Evolutionary conservation across 208 protist genomes (phyloP).

Genomic region (Crithidia sp.): DNA sequence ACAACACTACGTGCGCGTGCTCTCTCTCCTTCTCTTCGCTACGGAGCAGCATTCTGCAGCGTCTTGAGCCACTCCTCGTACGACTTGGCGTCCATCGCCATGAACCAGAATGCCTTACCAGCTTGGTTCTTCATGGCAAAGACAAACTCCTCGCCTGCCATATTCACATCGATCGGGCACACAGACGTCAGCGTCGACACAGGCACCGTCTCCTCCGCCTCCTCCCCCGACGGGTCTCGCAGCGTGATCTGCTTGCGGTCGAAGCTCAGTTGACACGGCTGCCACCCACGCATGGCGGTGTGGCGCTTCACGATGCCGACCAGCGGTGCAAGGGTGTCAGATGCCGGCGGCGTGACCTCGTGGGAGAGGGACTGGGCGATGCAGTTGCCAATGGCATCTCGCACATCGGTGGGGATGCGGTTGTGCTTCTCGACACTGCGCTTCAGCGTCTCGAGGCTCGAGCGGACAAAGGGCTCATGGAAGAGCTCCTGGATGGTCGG

Average conservation of each 20-base stretch:
- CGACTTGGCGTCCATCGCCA: slow-evolving; percentile 39
- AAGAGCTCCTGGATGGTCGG: slow-evolving; percentile 74
- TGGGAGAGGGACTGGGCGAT: slow-evolving; percentile 62
- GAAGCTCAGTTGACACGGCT: slow-evolving; percentile 77
- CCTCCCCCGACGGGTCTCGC: slow-evolving; percentile 30
- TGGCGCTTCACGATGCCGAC: slow-evolving; percentile 66
- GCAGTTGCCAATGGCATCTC: slow-evolving; percentile 62
- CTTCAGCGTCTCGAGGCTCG: slow-evolving; percentile 69
- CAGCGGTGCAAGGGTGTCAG: slow-evolving; percentile 39
- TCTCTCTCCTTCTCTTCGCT: not conserved
- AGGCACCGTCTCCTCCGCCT: slow-evolving; percentile 57
- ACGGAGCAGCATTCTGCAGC: slow-evolving; percentile 66
- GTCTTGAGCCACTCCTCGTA: slow-evolving; percentile 71
- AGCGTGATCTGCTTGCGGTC: slow-evolving; percentile 53
- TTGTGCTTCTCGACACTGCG: slow-evolving; percentile 78
- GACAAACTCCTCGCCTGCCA: slow-evolving; percentile 75
- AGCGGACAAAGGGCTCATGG: slow-evolving; percentile 68
- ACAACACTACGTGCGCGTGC: not conserved
- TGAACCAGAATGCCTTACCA: slow-evolving; percentile 86
- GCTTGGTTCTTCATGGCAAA: slow-evolving; percentile 89
- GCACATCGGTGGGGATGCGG: slow-evolving; percentile 62
- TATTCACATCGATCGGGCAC: slow-evolving; percentile 81
- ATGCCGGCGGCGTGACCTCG: slow-evolving; percentile 25
- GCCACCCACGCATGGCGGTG: slow-evolving; percentile 77
- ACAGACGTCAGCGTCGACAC: slow-evolving; percentile 75